Percentiles rank a stretch among this genome's conserved stretches.
phyloP scores from a whole-genome alignment of 345 rosid species.

The Gossypium turneri region DNA sequence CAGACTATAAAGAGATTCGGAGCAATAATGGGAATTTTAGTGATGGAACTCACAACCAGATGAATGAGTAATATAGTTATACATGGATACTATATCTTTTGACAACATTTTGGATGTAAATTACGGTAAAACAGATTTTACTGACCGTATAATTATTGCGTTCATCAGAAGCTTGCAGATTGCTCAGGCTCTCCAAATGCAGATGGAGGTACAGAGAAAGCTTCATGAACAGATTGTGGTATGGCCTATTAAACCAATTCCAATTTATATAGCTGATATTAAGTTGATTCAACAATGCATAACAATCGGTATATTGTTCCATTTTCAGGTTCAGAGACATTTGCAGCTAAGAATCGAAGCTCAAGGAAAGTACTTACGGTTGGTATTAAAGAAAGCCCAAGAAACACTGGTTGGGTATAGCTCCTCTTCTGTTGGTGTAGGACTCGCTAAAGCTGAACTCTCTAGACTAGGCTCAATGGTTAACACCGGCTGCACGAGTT shows the following conservation, averaged over 20 bases:
- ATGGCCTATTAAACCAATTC: not conserved
- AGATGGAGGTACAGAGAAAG: constrained; percentile 89
- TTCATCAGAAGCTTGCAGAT: constrained; percentile 62
- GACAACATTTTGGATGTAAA: constrained; percentile 12
- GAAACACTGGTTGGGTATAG: constrained; percentile 75
- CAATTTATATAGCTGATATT: not conserved
- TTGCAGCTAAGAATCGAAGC: constrained; percentile 95
- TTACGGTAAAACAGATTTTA: not conserved
- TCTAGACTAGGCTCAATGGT: constrained; percentile 66
- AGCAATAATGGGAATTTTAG: constrained; percentile 25
- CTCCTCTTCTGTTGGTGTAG: constrained; percentile 54
- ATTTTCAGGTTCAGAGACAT: constrained; percentile 81
- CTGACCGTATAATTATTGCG: constrained; percentile 17
- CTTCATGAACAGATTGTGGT: constrained; percentile 93
- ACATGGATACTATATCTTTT: constrained; percentile 10
- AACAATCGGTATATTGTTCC: constrained; percentile 12
- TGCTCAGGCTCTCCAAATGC: constrained; percentile 76
- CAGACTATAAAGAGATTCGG: constrained; percentile 48
- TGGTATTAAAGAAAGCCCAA: constrained; percentile 82
- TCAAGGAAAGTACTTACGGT: constrained; percentile 86
- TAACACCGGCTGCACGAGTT: constrained; percentile 43
- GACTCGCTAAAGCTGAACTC: constrained; percentile 74
- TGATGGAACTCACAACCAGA: constrained; percentile 39
- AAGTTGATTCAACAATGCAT: not conserved
- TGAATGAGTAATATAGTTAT: constrained; percentile 60